A percentile compares a stretch with the other conserved stretches of the same genome.
Evolutionary conservation across 2,329 filamentous ascomycete genomes (phyloP).

Genomic region (Gaeumannomyces tritici): DNA sequence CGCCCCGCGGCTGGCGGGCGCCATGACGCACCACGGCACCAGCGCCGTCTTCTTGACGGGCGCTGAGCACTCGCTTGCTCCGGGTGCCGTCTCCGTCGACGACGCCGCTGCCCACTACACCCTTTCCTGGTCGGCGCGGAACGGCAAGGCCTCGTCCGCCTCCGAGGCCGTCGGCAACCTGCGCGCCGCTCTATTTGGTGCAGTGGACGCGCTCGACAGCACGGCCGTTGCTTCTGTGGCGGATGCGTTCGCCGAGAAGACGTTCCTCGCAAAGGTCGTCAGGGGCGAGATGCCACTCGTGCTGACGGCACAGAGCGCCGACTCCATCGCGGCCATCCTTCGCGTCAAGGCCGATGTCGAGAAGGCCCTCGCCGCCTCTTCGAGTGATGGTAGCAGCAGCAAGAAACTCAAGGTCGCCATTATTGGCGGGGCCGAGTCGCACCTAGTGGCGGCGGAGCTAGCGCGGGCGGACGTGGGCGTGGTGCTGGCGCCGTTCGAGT

Average conservation of each 20-base stretch:
- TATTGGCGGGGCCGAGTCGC: slow-evolving; percentile 53
- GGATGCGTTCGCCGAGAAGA: slow-evolving; percentile 35
- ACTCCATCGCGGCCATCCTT: slow-evolving; percentile 51
- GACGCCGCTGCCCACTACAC: slow-evolving; percentile 44
- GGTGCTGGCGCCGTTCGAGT: slow-evolving; percentile 49
- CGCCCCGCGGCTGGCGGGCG: slow-evolving; percentile 35
- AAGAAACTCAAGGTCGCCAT: slow-evolving; percentile 40
- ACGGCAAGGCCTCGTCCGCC: slow-evolving; percentile 34
- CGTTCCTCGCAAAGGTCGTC: slow-evolving; percentile 44
- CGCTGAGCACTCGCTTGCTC: slow-evolving; percentile 33
- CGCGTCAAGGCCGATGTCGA: slow-evolving; percentile 49
- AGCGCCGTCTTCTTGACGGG: slow-evolving; percentile 49
- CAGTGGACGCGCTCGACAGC: slow-evolving; percentile 21
- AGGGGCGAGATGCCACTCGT: slow-evolving; percentile 43
- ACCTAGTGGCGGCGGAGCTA: slow-evolving; percentile 48
- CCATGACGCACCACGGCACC: slow-evolving; percentile 40
- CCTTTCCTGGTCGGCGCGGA: slow-evolving; percentile 36
- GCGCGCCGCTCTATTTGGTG: slow-evolving; percentile 43
- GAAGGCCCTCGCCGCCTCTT: slow-evolving; percentile 16
- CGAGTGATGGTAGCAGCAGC: slow-evolving; percentile 7
- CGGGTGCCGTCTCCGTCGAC: slow-evolving; percentile 40
- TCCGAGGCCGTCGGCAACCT: slow-evolving; percentile 43
- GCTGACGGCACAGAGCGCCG: slow-evolving; percentile 51
- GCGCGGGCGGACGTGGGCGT: slow-evolving; percentile 47
- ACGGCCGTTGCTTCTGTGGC: slow-evolving; percentile 8